These are phyloP conservation scores for Hymenoscyphus linearis DNA, from an alignment of 2,329 filamentous ascomycete genomes.

Conservation along the genomic window DNA sequence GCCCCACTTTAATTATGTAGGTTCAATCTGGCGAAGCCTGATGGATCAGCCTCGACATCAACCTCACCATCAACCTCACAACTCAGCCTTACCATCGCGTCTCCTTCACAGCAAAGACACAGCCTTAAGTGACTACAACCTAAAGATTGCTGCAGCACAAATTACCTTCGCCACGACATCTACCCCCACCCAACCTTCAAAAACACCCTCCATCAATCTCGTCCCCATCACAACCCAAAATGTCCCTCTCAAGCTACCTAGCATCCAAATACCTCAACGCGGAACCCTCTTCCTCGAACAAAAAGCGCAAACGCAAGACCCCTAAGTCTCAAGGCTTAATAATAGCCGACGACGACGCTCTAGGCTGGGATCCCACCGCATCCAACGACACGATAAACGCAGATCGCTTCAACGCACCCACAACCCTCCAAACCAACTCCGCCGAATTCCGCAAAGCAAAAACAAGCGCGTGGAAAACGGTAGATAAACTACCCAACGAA, in stretches of 20 bases:
- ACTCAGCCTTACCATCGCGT: background rate
- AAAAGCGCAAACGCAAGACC: conserved; percentile 60
- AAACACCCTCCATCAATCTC: too few relatives aligned
- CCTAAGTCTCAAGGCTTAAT: conserved; percentile 54
- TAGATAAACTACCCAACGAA: conserved; percentile 44
- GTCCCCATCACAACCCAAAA: conserved; percentile 26
- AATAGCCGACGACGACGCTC: conserved; percentile 59
- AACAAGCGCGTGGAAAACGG: conserved; percentile 73
- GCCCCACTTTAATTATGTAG: too few relatives aligned
- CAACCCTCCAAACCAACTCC: conserved; percentile 42
- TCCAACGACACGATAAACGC: conserved; percentile 43
- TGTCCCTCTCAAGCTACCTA: conserved; percentile 75
- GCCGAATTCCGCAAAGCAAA: conserved; percentile 69
- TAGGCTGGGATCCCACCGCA: conserved; percentile 32
- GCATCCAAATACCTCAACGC: conserved; percentile 85
- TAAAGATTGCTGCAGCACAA: too few relatives aligned
- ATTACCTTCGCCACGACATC: too few relatives aligned
- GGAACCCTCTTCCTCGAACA: conserved; percentile 45
- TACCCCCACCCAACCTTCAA: too few relatives aligned
- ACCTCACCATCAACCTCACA: background rate
- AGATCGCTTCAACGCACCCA: conserved; percentile 47
- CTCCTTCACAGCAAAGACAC: too few relatives aligned
- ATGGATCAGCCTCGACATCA: background rate
- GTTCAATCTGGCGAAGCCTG: background rate
- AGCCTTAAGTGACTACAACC: too few relatives aligned